Evolutionary conservation across 306 rosid species (phyloP).

Genomic region (Vigna radiata): DNA sequence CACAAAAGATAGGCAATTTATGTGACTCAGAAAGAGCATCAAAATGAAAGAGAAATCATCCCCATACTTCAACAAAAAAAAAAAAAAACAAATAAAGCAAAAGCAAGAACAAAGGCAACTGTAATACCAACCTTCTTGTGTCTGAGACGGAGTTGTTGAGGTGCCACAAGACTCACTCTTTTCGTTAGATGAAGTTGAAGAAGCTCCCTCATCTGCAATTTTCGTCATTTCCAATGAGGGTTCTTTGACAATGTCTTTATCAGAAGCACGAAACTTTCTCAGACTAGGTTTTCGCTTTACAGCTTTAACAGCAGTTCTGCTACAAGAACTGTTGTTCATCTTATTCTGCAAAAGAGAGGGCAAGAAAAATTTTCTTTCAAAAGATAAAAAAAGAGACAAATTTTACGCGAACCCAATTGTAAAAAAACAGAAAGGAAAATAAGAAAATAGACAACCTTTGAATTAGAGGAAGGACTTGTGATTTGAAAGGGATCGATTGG

Average conservation of each 20-base stretch:
- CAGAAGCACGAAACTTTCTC: slow-evolving; percentile 22
- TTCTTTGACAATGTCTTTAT: background rate
- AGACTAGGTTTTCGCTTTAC: slow-evolving; percentile 35
- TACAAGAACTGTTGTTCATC: slow-evolving; percentile 33
- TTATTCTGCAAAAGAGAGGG: slow-evolving; percentile 34
- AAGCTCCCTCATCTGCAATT: background rate
- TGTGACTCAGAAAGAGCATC: background rate
- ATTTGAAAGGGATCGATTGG: slow-evolving; percentile 43
- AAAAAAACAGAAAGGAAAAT: background rate
- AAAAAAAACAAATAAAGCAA: background rate
- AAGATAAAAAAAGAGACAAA: background rate
- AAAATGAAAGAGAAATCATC: background rate
- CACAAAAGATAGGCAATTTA: background rate
- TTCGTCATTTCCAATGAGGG: background rate
- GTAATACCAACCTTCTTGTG: slow-evolving; percentile 43
- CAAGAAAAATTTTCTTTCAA: background rate
- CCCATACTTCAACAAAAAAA: background rate
- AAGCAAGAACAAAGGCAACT: background rate
- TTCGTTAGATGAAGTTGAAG: background rate
- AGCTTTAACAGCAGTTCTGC: slow-evolving; percentile 15
- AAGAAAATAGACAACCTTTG: slow-evolving; percentile 32
- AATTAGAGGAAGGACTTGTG: slow-evolving; percentile 5
- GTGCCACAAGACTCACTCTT: no score
- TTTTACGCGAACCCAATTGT: background rate
- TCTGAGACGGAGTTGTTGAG: slow-evolving; percentile 3